Percentiles rank a stretch among this genome's conserved stretches.
phyloP scores from a whole-genome alignment of 75 land plant species.

The Azolla pinnata region DNA sequence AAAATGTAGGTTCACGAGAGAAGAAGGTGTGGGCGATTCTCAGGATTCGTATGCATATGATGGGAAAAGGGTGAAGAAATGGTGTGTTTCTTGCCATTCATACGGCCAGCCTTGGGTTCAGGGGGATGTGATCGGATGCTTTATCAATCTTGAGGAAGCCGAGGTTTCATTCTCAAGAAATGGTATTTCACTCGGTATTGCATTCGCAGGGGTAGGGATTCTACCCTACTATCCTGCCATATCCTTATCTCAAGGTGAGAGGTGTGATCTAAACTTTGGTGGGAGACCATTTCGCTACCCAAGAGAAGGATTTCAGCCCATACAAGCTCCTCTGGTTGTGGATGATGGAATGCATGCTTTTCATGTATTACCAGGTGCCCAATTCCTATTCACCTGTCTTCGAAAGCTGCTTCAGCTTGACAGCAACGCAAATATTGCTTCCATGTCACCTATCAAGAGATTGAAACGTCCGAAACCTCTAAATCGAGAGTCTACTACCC shows the following conservation, averaged over 20 bases:
- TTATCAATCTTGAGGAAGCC: constrained; percentile 63
- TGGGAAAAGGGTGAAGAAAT: constrained; percentile 72
- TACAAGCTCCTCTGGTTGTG: constrained; percentile 51
- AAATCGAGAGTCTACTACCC: constrained; percentile 36
- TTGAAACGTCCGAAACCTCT: constrained; percentile 50
- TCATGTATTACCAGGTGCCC: constrained; percentile 16
- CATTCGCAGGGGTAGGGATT: constrained; percentile 48
- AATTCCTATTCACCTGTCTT: constrained; percentile 51
- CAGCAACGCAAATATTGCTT: constrained; percentile 32
- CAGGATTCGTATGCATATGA: constrained; percentile 93
- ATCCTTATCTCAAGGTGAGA: constrained; percentile 83
- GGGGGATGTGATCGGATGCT: constrained; percentile 94
- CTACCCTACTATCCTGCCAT: constrained; percentile 80
- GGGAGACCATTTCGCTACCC: constrained; percentile 72
- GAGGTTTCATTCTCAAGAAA: constrained; percentile 72
- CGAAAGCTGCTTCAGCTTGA: constrained; percentile 64
- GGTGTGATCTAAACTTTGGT: constrained; percentile 85
- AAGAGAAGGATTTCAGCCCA: constrained; percentile 50
- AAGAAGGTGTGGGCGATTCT: constrained; percentile 93
- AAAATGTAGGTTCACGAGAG: constrained; percentile 69
- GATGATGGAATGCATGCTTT: constrained; percentile 4
- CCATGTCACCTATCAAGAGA: constrained; percentile 48
- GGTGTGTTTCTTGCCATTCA: constrained; percentile 47
- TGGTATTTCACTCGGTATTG: constrained; percentile 74
- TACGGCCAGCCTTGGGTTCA: constrained; percentile 93